Conservation (phyloP, 805 yeast species). For the Ogataea populi-albae region DNA sequence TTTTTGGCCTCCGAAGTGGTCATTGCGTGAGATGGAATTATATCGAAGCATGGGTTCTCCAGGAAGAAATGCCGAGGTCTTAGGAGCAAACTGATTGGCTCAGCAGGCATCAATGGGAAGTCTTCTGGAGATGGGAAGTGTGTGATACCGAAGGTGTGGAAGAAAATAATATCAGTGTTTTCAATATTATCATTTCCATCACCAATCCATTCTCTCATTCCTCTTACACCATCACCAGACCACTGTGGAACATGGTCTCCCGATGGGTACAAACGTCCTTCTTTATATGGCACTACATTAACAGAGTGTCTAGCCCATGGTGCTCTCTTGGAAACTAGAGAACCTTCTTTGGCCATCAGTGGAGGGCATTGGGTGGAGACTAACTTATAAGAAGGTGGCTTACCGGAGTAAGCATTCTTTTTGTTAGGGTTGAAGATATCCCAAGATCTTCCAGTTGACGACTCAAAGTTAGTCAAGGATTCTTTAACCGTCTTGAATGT, state of each 20-base stretch:
- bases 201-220: slow-evolving; percentile 68
- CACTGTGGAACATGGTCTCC: slow-evolving; percentile 76
- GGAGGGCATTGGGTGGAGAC: slow-evolving; percentile 75
- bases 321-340: slow-evolving; percentile 76
- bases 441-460: slow-evolving; percentile 70
- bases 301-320: slow-evolving; percentile 72
- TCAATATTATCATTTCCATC: slow-evolving; percentile 57
- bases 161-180: slow-evolving; percentile 68
- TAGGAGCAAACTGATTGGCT: slow-evolving; percentile 68
- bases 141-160: slow-evolving; percentile 82
- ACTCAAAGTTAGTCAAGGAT: slow-evolving; percentile 59
- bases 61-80: slow-evolving; percentile 79
- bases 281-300: slow-evolving; percentile 68
- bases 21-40: slow-evolving; percentile 60
- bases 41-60: slow-evolving; percentile 75
- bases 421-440: slow-evolving; percentile 72
- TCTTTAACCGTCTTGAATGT: slow-evolving; percentile 67
- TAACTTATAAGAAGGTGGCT: slow-evolving; percentile 73
- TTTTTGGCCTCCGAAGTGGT: slow-evolving; percentile 44
- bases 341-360: slow-evolving; percentile 68
- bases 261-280: slow-evolving; percentile 74
- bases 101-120: slow-evolving; percentile 88
- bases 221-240: slow-evolving; percentile 65
- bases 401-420: slow-evolving; percentile 65
- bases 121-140: slow-evolving; percentile 90